Percentiles rank a stretch among this genome's conserved stretches.
Evolutionary conservation across 352 stramenopile genomes (phyloP).

Genomic region (Pythium folliculosum): DNA sequence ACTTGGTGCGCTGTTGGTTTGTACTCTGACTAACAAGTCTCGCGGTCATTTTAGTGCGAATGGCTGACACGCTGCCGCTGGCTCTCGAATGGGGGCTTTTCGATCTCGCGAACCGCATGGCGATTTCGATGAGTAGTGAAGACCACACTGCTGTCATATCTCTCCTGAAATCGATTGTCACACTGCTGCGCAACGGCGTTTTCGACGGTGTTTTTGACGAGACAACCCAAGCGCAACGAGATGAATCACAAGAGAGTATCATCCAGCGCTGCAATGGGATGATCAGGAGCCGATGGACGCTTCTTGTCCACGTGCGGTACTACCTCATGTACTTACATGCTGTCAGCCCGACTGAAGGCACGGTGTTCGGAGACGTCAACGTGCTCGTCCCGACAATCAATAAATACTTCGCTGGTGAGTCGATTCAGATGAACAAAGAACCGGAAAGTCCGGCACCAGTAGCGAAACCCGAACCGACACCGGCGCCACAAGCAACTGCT

Average conservation of each 20-base stretch:
- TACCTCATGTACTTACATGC: slow-evolving; percentile 73
- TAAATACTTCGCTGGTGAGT: slow-evolving; percentile 33
- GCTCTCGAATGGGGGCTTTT: slow-evolving; percentile 76
- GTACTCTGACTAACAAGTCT: too few species aligned
- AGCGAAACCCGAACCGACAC: slow-evolving; percentile 7
- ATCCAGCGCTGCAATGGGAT: slow-evolving; percentile 46
- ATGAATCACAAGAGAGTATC: slow-evolving; percentile 34
- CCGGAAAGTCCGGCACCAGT: background rate
- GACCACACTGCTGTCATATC: slow-evolving; percentile 65
- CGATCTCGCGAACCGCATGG: slow-evolving; percentile 60
- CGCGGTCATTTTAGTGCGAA: slow-evolving; percentile 34
- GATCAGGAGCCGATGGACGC: slow-evolving; percentile 49
- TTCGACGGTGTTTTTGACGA: slow-evolving; percentile 49
- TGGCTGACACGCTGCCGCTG: slow-evolving; percentile 60
- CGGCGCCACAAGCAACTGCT: slow-evolving; percentile 6
- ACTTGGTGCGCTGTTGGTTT: too few species aligned
- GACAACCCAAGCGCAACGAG: slow-evolving; percentile 16
- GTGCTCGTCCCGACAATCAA: slow-evolving; percentile 47
- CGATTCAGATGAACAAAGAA: background rate
- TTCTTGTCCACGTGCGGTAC: slow-evolving; percentile 68
- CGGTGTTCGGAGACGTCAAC: slow-evolving; percentile 59
- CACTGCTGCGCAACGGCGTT: slow-evolving; percentile 53
- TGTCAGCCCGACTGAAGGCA: slow-evolving; percentile 72
- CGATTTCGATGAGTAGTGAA: slow-evolving; percentile 84
- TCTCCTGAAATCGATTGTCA: slow-evolving; percentile 57